Evolutionary conservation across 371 early-diverging fungal genomes (phyloP).

Genomic region (Mortierella sp.): DNA sequence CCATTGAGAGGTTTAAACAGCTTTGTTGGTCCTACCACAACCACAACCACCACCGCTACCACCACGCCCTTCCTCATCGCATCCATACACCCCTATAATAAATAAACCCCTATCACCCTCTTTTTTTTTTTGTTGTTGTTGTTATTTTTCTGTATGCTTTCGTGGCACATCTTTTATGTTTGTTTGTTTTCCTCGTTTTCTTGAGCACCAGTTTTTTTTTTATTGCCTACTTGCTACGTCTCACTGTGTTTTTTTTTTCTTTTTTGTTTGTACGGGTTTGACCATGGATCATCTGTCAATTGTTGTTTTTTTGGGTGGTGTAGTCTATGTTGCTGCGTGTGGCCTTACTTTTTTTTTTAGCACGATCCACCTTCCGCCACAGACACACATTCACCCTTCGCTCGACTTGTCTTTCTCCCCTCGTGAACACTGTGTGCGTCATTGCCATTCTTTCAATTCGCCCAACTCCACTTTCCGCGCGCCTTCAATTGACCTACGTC

Average conservation of each 20-base stretch:
- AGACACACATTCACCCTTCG: neutral
- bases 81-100: no score
- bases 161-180: neutral
- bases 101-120: neutral
- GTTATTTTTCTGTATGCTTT: neutral
- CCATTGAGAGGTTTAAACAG: neutral
- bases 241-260: neutral
- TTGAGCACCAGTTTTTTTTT: neutral
- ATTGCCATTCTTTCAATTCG: no score
- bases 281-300: neutral
- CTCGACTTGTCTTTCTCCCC: neutral
- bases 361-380: conserved; percentile 6
- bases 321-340: neutral
- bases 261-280: neutral
- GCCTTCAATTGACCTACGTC: no score
- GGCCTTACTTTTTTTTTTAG: neutral
- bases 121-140: neutral
- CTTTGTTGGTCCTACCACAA: neutral
- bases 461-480: no score
- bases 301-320: neutral
- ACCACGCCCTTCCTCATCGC: no score
- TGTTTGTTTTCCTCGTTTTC: neutral
- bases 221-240: neutral
- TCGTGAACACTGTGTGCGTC: no score
- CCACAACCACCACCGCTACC: neutral